Conservation (phyloP, 148 eudicot genomes). For the Euryodendron excelsum region DNA sequence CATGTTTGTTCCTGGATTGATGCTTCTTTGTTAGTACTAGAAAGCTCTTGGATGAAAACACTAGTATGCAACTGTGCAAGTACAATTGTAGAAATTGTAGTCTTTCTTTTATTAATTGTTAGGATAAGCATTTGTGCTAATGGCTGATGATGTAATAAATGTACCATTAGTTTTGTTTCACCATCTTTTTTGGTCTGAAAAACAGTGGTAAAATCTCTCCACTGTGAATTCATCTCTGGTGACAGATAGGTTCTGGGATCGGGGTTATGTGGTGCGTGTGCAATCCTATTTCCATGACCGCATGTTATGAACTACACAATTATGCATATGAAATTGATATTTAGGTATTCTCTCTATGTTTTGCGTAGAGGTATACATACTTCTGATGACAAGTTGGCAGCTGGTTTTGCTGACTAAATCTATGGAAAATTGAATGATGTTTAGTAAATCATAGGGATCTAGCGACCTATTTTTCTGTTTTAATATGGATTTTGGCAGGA, state of each 20-base stretch:
- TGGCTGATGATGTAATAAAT: neutral
- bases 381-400: neutral
- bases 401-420: neutral
- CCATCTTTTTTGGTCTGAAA: neutral
- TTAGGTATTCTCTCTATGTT: neutral
- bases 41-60: neutral
- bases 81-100: neutral
- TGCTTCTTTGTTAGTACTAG: neutral
- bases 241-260: neutral
- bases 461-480: neutral
- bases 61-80: neutral
- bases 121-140: neutral
- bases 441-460: neutral
- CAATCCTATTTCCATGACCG: neutral
- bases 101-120: neutral
- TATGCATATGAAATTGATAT: neutral
- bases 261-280: neutral
- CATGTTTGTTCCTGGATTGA: neutral
- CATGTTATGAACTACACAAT: neutral
- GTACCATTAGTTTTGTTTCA: neutral
- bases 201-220: neutral
- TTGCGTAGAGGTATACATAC: neutral
- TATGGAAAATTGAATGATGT: neutral
- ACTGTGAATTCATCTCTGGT: neutral
- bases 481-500: neutral